phyloP scores from a whole-genome alignment of 257 asterid species.

The Solanum commersonii region DNA sequence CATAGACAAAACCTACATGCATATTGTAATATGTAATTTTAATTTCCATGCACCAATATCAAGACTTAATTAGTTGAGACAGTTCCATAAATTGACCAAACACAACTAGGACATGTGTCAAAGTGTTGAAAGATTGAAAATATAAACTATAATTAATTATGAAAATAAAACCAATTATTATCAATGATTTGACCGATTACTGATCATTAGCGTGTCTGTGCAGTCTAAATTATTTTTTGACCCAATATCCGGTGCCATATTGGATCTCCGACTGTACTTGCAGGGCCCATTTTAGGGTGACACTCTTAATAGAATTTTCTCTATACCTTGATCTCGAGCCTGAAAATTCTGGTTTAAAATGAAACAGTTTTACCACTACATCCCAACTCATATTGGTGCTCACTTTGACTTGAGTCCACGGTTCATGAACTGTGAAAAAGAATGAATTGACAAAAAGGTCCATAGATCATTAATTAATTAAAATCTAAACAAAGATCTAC shows the following conservation, averaged over 20 bases:
- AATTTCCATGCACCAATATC: not conserved
- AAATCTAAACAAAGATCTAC: not conserved
- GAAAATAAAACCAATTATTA: not conserved
- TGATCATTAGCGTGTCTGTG: not conserved
- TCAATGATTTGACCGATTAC: not conserved
- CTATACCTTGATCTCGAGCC: too few species aligned
- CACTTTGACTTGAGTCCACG: not conserved
- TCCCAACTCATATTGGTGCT: too few species aligned
- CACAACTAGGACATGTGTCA: not conserved
- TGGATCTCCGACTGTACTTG: too few species aligned
- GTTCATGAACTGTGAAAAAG: not conserved
- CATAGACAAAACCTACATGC: not conserved
- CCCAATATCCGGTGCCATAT: too few species aligned
- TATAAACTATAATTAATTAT: too few species aligned
- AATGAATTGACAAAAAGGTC: not conserved
- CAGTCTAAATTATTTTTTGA: not conserved
- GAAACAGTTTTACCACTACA: too few species aligned
- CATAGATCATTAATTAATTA: not conserved
- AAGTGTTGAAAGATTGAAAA: not conserved
- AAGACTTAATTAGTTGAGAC: not conserved
- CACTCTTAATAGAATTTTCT: too few species aligned
- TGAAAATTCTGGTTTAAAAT: accelerated
- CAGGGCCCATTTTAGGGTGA: too few species aligned
- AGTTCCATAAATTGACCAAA: not conserved
- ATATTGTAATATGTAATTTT: not conserved